Evolutionary conservation across 441 rosid genomes (phyloP), one percentile per base, ranked within the genome.

Genomic region (Bruguiera hainesii): DNA sequence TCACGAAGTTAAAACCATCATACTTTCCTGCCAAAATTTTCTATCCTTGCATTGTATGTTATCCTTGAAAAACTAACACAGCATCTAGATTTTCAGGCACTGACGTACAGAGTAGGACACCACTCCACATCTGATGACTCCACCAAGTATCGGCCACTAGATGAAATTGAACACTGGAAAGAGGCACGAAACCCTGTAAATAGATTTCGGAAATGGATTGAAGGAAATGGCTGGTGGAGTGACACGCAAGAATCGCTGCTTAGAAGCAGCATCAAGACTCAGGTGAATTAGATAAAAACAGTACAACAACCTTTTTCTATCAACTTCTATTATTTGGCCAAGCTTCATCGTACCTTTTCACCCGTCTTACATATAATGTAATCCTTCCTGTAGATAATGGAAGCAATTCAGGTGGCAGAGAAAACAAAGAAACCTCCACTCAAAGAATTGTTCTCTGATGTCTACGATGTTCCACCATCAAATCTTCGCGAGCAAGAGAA

Each of bases 71-170:
- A 42, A 60, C 6, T 37, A 20, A 20, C 16, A 20, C 7, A 1
- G 52, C 49, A 7, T 9, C 5, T 20, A 20, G 7, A 64, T 42
- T 21, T 58, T 16, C 77, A 88, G 96, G 78, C 84, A 2, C 75
- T 90, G 46, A 85, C 94, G 3, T 90, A 90, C 64, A 79, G 97
- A 71, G 88, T 86, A 55, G 88, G 92, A 29, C 90, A 86, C 72
- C 94, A 90, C 78, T 90, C 97, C 2, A 88, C 97, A 13, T 88
- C 97, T 1, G 94, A 88, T 66, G 97, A 90, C 69, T 90, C 97
- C 9, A 86, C 97, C 61, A 88, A 84, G 73, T 90, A 90, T 69
- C 79, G 94, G 13, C 67, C 84, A 0, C 65, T 65, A 0, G 75
- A 82, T 18, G 97, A 90, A 23, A 85, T 90, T 7, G 77, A 88